These are phyloP conservation scores for Ogataea hybrid DNA, from an alignment of 1,139 yeast species.

Conservation along the genomic window DNA sequence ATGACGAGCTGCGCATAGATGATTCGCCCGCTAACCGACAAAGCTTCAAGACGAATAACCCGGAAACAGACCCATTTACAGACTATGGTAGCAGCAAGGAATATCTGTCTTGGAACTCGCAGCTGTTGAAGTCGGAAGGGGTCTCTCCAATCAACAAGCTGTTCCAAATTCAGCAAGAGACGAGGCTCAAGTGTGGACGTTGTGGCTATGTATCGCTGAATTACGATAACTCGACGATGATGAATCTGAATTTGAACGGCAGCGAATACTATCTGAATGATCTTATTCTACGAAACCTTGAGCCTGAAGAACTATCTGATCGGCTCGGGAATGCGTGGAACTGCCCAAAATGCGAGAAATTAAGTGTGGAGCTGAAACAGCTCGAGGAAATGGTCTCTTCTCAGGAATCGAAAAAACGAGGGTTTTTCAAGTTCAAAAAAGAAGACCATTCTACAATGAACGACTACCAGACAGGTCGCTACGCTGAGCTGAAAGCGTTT, in stretches of 20 bases:
- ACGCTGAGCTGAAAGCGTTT: slow-evolving; percentile 18
- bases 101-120: slow-evolving; percentile 59
- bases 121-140: slow-evolving; percentile 53
- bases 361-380: slow-evolving; percentile 36
- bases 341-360: slow-evolving; percentile 74
- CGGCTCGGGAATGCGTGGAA: slow-evolving; percentile 74
- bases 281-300: slow-evolving; percentile 23
- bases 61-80: slow-evolving; percentile 23
- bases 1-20: slow-evolving; percentile 68
- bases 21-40: slow-evolving; percentile 34
- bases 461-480: slow-evolving; percentile 20
- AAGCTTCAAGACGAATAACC: slow-evolving; percentile 19
- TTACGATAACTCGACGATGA: slow-evolving; percentile 31
- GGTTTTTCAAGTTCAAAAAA: slow-evolving; percentile 17
- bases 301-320: slow-evolving; percentile 52
- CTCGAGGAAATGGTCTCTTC: slow-evolving; percentile 17
- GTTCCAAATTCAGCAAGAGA: slow-evolving; percentile 83
- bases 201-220: slow-evolving; percentile 56
- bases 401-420: slow-evolving; percentile 14
- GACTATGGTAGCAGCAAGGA: slow-evolving; percentile 40
- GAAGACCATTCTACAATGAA: slow-evolving; percentile 13
- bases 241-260: slow-evolving; percentile 28
- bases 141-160: slow-evolving; percentile 62
- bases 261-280: slow-evolving; percentile 23
- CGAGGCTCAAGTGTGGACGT: slow-evolving; percentile 56